Conservation (phyloP, 345 rosid species). For the Syzygium jambos region DNA sequence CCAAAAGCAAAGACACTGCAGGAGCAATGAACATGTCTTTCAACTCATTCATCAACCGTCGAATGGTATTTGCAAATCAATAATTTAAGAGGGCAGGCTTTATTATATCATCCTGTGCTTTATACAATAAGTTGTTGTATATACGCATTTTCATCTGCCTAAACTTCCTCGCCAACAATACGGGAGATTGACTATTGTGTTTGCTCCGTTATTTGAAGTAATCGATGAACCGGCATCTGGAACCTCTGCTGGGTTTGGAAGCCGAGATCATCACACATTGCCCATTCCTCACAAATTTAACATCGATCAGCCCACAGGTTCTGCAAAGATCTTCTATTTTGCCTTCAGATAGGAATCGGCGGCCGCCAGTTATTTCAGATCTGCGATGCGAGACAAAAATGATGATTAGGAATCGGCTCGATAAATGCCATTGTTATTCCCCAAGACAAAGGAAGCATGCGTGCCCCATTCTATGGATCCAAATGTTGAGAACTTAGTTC, state of each 20-base stretch:
- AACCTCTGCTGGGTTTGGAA: conserved; percentile 38
- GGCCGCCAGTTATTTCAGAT: conserved; percentile 37
- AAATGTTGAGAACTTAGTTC: neutral
- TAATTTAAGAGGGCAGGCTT: no score
- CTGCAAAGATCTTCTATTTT: conserved; percentile 79
- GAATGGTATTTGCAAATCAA: neutral
- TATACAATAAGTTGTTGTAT: no score
- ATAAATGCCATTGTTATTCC: neutral
- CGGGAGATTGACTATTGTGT: neutral
- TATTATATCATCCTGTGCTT: no score
- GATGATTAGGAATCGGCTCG: neutral
- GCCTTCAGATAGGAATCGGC: conserved; percentile 37
- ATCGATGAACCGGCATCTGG: neutral
- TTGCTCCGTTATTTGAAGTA: neutral
- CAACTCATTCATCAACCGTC: neutral
- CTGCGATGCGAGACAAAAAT: conserved; percentile 13
- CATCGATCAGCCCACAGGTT: conserved; percentile 64
- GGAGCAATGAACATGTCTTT: neutral
- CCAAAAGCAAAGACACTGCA: neutral
- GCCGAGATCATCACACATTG: conserved; percentile 70
- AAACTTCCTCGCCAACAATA: neutral
- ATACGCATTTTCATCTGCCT: no score
- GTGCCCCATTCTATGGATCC: neutral
- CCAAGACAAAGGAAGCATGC: neutral
- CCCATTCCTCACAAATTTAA: conserved; percentile 44